These are phyloP conservation scores for Marchantia polymorpha DNA, from an alignment of 225 moss, liverwort and hornwort species.

Conservation along the genomic window DNA sequence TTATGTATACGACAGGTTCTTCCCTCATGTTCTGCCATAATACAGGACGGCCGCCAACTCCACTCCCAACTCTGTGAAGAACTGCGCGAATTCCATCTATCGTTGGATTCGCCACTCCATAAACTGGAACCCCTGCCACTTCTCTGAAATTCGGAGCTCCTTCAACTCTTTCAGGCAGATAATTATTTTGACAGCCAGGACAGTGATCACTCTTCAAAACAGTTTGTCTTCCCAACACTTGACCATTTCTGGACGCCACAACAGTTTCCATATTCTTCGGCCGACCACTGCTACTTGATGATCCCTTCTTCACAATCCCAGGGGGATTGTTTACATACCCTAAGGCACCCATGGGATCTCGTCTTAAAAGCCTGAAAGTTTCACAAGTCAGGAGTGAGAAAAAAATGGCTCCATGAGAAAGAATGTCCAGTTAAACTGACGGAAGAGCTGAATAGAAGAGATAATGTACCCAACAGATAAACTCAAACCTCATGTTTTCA, in stretches of 20 bases:
- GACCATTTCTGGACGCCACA: constrained; percentile 84
- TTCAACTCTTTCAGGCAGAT: constrained; percentile 89
- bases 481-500: not conserved
- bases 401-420: not conserved
- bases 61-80: constrained; percentile 87
- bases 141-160: constrained; percentile 99
- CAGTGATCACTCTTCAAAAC: constrained; percentile 98
- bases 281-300: constrained; percentile 65
- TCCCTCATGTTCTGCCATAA: constrained; percentile 99
- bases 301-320: constrained; percentile 53
- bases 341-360: constrained; percentile 99
- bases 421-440: no score
- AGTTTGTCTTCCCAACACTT: constrained; percentile 94
- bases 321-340: constrained; percentile 70
- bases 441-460: not conserved
- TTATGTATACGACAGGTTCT: constrained; percentile 98
- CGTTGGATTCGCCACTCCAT: constrained; percentile 98
- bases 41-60: constrained; percentile 67
- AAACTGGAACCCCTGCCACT: constrained; percentile 87
- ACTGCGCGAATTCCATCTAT: constrained; percentile 94
- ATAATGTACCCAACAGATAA: not conserved
- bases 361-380: constrained; percentile 72
- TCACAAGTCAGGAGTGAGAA: not conserved
- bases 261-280: constrained; percentile 86
- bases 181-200: constrained; percentile 89